A percentile compares a stretch with the other conserved stretches of the same genome.
Conservation (phyloP, 2,329 filamentous ascomycete genomes). For the Alternaria sp. region DNA sequence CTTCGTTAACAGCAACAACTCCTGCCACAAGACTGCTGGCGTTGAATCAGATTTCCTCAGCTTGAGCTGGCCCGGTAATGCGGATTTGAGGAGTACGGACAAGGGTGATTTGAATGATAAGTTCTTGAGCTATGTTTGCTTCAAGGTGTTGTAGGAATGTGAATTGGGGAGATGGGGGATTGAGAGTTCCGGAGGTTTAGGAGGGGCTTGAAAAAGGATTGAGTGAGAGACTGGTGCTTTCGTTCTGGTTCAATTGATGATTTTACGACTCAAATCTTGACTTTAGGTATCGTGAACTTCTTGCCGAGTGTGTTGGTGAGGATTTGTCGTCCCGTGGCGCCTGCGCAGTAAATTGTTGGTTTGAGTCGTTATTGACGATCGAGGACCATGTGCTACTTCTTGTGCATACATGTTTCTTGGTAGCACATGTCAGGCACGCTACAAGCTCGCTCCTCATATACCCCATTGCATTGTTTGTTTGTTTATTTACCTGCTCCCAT, state of each 20-base stretch:
- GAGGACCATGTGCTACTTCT: not conserved
- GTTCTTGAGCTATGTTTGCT: slow-evolving; percentile 20
- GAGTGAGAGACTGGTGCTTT: not conserved
- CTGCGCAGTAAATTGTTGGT: too few species aligned
- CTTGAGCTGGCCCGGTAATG: slow-evolving; percentile 18
- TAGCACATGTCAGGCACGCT: not conserved
- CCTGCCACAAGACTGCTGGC: not conserved
- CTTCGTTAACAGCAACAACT: slow-evolving; percentile 24
- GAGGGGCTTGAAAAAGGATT: not conserved
- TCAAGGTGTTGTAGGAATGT: not conserved
- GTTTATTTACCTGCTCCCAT: not conserved
- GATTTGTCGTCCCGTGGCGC: too few species aligned
- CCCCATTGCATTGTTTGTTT: not conserved
- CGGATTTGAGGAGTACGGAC: slow-evolving; percentile 19
- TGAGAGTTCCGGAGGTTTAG: not conserved
- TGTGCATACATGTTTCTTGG: not conserved
- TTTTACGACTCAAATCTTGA: not conserved
- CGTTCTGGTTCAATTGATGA: not conserved
- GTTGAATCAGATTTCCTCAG: slow-evolving; percentile 16
- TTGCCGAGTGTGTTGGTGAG: not conserved
- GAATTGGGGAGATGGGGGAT: not conserved
- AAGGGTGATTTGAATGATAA: slow-evolving; percentile 29
- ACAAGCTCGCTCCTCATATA: not conserved
- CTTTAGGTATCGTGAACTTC: rapidly evolving
- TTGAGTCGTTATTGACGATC: not conserved